phyloP scores from a whole-genome alignment of 2,329 filamentous ascomycete genomes.

The Didymosphaeria variabile region DNA sequence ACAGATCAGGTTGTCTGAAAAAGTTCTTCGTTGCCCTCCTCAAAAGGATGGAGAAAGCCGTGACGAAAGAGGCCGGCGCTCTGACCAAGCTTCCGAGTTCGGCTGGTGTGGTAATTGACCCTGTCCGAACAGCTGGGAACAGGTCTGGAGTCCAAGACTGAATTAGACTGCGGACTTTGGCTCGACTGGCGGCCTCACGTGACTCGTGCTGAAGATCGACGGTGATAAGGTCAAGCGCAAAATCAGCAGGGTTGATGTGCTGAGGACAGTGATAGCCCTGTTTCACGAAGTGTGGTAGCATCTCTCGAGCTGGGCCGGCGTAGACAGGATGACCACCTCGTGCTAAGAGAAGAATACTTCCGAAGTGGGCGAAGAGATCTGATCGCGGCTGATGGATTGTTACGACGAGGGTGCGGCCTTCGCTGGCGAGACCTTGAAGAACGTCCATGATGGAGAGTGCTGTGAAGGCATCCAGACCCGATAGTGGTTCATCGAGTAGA shows the following conservation, averaged over 20 bases:
- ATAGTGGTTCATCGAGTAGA: constrained; percentile 79
- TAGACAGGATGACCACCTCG: constrained; percentile 75
- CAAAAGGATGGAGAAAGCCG: constrained; percentile 73
- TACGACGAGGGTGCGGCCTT: constrained; percentile 77
- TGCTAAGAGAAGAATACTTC: constrained; percentile 74
- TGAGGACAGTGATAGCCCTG: constrained; percentile 72
- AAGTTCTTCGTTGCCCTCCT: constrained; percentile 72
- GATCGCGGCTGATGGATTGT: constrained; percentile 82
- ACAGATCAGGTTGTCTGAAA: constrained; percentile 49
- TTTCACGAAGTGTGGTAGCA: constrained; percentile 70
- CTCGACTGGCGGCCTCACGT: constrained; percentile 69
- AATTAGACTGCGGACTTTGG: constrained; percentile 69
- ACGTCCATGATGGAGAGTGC: constrained; percentile 80
- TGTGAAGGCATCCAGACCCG: constrained; percentile 79
- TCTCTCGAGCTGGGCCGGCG: constrained; percentile 68
- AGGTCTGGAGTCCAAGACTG: constrained; percentile 61
- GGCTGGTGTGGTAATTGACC: constrained; percentile 69
- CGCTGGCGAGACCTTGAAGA: constrained; percentile 72
- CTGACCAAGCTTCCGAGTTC: constrained; percentile 75
- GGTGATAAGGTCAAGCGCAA: constrained; percentile 79
- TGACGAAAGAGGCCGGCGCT: constrained; percentile 67
- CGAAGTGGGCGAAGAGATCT: constrained; percentile 75
- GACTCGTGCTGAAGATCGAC: constrained; percentile 74
- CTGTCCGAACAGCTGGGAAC: constrained; percentile 33
- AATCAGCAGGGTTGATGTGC: constrained; percentile 80